Percentiles rank a stretch among this genome's conserved stretches.
phyloP scores from a whole-genome alignment of 352 stramenopile genomes.

The Elongisporangium undulatum region DNA sequence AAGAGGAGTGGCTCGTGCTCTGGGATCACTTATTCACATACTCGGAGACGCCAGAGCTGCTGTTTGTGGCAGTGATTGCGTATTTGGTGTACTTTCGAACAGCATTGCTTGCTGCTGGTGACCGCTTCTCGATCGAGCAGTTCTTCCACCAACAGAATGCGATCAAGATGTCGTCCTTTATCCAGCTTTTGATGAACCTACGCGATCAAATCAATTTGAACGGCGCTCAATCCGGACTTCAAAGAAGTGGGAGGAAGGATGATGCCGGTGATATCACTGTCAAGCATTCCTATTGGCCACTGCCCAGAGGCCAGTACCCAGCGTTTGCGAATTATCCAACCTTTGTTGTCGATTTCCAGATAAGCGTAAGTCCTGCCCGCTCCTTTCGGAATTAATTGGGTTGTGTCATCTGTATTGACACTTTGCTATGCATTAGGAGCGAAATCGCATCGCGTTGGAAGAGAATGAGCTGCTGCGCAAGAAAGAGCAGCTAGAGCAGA shows the following conservation, averaged over 20 bases:
- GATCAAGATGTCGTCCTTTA: constrained; percentile 65
- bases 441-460: constrained; percentile 76
- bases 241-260: constrained; percentile 2
- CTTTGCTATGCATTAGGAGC: constrained; percentile 34
- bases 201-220: constrained; percentile 13
- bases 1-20: constrained; percentile 85
- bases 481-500: constrained; percentile 48
- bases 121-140: constrained; percentile 66
- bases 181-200: constrained; percentile 65
- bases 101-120: constrained; percentile 44
- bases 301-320: constrained; percentile 71
- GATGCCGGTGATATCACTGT: constrained; percentile 4
- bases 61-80: constrained; percentile 63
- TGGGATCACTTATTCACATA: constrained; percentile 87
- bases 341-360: constrained; percentile 84
- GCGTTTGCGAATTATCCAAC: constrained; percentile 73
- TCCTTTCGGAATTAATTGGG: no score
- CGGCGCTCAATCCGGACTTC: constrained; percentile 14
- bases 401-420: constrained; percentile 1
- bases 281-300: constrained; percentile 36
- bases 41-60: constrained; percentile 52
- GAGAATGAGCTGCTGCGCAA: constrained; percentile 66
- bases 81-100: constrained; percentile 71
- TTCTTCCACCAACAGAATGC: constrained; percentile 87
- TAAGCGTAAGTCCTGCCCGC: constrained; percentile 51